A percentile compares a stretch with the other conserved stretches of the same genome.
Evolutionary conservation across 1,284 basidiomycete genomes (phyloP).

Genomic region (Takashimella tepidaria): DNA sequence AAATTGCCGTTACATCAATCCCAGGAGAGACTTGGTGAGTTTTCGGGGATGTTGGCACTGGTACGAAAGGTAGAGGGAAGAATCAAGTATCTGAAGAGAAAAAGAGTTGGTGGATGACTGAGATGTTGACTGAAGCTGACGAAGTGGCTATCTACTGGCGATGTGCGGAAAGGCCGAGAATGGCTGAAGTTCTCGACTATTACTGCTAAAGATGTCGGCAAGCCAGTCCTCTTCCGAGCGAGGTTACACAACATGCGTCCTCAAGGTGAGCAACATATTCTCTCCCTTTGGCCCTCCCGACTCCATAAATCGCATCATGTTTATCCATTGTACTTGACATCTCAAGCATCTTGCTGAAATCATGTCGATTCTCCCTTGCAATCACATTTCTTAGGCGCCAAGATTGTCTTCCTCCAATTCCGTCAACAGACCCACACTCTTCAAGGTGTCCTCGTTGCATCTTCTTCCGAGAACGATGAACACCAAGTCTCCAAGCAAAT

Average conservation of each 20-base stretch:
- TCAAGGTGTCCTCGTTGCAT: slow-evolving; percentile 74
- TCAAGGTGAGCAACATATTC: slow-evolving; percentile 58
- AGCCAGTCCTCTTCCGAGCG: slow-evolving; percentile 78
- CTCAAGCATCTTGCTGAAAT: too few relatives aligned
- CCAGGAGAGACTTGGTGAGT: slow-evolving; percentile 55
- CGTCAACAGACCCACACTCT: slow-evolving; percentile 86
- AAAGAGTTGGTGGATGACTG: slow-evolving; percentile 13
- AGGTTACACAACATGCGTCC: slow-evolving; percentile 88
- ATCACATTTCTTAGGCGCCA: slow-evolving; percentile 58
- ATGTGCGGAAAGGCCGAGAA: slow-evolving; percentile 49
- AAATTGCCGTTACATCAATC: slow-evolving; percentile 89
- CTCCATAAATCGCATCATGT: background rate
- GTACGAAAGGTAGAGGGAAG: too few relatives aligned
- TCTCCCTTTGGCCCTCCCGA: too few relatives aligned
- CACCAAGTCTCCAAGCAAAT: slow-evolving; percentile 93
- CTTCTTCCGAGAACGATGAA: slow-evolving; percentile 51
- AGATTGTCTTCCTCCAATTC: slow-evolving; percentile 91
- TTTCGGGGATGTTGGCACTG: too few relatives aligned
- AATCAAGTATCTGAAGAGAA: too few relatives aligned
- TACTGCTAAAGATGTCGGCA: slow-evolving; percentile 63
- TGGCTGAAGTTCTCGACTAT: slow-evolving; percentile 64
- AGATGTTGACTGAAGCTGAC: slow-evolving; percentile 13
- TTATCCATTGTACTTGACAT: too few relatives aligned
- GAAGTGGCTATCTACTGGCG: too few relatives aligned
- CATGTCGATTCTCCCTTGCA: background rate